Base-by-base conservation (phyloP, 805 yeast genomes). In the Zygosaccharomyces bisporus region DNA sequence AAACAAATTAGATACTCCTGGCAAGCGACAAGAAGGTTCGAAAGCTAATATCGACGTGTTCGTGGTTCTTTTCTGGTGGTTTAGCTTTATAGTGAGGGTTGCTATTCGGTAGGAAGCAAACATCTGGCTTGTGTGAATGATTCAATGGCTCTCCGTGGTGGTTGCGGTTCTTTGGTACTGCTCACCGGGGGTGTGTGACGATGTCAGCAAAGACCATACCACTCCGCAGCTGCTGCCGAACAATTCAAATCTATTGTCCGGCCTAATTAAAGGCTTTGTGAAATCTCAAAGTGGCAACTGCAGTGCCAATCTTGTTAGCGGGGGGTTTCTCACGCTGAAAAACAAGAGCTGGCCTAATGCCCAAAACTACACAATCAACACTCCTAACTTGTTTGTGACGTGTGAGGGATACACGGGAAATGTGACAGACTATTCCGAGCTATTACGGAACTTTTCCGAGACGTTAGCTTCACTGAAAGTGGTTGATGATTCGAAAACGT, bases 311-410 rank as follows among this genome's bases (percentile, higher is more conserved):
- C 31, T 55, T 3, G 16, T 56, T 16, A 48, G 43, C 14, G 52
- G 53, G 36, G 61, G 61, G 0, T 48, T 43, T 25, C 24, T 54
- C 18, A 39, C 44, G 7, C 19, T 51, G 38, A 33, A 18, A 5
- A 44, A 45, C 14, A 39, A 33, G 6, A 16, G 39, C 6, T 29
- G 23, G 25, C 18, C 27, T 7, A 6, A 14, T 13, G 24, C 23
- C 19, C 37, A 34, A 18, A 52, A 55, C 33, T 36, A 36, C 8
- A 45, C 60, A 3, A 40, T 55, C 34, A 49, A 43, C 41, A 45
- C 43, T 10, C 63, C 64, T 4, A 44, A 52, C 5, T 35, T 58
- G 38, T 45, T 56, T 27, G 40, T 48, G n/a, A 33, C 34, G 10
- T 48, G 52, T 24, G 19, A 42, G 12, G 14, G 29, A 17, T 30